These are phyloP conservation scores for Clarireedia monteithiana DNA, from an alignment of 2,329 filamentous ascomycete species.

Conservation along the genomic window DNA sequence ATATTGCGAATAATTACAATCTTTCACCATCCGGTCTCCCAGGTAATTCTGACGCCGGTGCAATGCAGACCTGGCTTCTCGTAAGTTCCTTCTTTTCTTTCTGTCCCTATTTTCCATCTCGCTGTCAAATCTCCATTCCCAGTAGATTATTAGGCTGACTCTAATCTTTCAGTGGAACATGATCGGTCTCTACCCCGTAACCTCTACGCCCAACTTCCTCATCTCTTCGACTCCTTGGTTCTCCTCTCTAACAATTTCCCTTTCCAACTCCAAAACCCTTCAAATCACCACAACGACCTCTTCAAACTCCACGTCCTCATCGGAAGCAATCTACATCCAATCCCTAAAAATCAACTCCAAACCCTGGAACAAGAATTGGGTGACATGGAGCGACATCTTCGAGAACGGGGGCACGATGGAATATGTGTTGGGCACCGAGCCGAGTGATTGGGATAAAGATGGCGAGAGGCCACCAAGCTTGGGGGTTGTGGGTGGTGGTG, in stretches of 20 bases:
- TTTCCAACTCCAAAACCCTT: slow-evolving; percentile 33
- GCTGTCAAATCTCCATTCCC: neutral
- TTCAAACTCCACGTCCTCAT: neutral
- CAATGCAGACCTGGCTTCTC: slow-evolving; percentile 63
- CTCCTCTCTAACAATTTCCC: slow-evolving; percentile 43
- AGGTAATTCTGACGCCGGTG: slow-evolving; percentile 53
- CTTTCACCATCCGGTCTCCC: slow-evolving; percentile 30
- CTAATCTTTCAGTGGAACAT: slow-evolving; percentile 30
- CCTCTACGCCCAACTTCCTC: slow-evolving; percentile 59
- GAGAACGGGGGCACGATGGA: slow-evolving; percentile 53
- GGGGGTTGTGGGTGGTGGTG: slow-evolving; percentile 26
- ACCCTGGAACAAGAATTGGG: slow-evolving; percentile 55
- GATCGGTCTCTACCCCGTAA: slow-evolving; percentile 60
- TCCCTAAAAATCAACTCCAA: slow-evolving; percentile 56
- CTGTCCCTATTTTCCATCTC: neutral
- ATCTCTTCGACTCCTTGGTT: slow-evolving; percentile 59
- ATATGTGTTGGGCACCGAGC: slow-evolving; percentile 49
- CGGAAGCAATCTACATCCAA: slow-evolving; percentile 51
- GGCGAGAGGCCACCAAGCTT: slow-evolving; percentile 52
- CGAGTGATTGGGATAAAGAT: slow-evolving; percentile 36
- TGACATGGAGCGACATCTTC: slow-evolving; percentile 60
- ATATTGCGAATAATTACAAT: slow-evolving; percentile 6
- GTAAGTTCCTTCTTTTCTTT: neutral
- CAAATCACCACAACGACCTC: slow-evolving; percentile 34
- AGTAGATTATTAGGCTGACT: neutral